A percentile compares a stretch with the other conserved stretches of the same genome.
phyloP scores from a whole-genome alignment of 306 rosid species.

The Vigna unguiculata region DNA sequence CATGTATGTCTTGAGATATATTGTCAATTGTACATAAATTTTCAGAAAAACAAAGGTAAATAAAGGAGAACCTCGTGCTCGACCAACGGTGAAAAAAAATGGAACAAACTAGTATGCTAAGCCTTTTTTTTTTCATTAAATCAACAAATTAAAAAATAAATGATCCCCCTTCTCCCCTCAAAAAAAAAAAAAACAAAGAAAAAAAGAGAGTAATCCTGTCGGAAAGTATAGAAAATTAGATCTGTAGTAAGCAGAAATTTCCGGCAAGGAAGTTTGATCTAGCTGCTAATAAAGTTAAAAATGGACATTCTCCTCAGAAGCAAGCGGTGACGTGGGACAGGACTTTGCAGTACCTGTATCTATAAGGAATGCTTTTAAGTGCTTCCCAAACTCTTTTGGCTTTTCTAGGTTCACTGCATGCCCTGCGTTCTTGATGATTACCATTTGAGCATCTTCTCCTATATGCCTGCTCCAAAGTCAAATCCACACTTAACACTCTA shows the following conservation, averaged over 20 bases:
- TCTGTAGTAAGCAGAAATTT: constrained; percentile 29
- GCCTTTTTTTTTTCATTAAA: constrained; percentile 33
- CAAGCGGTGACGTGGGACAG: constrained; percentile 31
- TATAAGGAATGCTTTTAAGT: constrained; percentile 59
- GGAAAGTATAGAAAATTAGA: not conserved
- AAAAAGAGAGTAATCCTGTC: not conserved
- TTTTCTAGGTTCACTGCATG: constrained; percentile 70
- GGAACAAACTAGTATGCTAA: constrained; percentile 9
- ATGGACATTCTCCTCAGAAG: constrained; percentile 43
- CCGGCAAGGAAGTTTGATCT: constrained; percentile 20
- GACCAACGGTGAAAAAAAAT: not conserved
- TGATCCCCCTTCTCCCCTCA: not conserved
- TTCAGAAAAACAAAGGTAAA: not conserved
- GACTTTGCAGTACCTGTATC: constrained; percentile 36
- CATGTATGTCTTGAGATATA: constrained; percentile 20
- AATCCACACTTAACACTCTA: not conserved
- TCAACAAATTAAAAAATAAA: not conserved
- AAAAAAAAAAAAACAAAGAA: not conserved
- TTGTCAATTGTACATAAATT: not conserved
- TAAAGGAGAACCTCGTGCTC: not conserved
- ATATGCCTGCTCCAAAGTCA: constrained; percentile 54
- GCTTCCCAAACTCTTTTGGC: constrained; percentile 60
- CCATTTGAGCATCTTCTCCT: constrained; percentile 58
- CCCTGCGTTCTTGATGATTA: constrained; percentile 67
- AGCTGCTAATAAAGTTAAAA: constrained; percentile 6